Conservation (phyloP, 768 basidiomycete genomes). For the Podaxis sp. region DNA sequence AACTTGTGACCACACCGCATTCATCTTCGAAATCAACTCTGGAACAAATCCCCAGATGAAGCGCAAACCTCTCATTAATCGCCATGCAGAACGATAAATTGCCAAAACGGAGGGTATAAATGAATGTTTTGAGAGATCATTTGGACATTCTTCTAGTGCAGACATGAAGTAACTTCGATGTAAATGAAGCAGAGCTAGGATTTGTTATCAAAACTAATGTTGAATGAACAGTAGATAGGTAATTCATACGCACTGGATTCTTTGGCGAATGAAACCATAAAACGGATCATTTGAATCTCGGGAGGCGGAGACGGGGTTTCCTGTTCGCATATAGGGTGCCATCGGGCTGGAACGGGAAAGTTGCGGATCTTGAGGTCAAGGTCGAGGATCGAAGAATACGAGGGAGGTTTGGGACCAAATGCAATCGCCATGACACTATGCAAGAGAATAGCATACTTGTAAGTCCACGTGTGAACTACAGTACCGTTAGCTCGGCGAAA, state of each 20-base stretch:
- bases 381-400: constrained; percentile 52
- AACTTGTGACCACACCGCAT: constrained; percentile 63
- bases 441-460: constrained; percentile 52
- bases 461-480: constrained; percentile 56
- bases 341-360: constrained; percentile 48
- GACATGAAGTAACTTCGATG: constrained; percentile 70
- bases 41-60: constrained; percentile 42
- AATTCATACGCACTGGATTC: constrained; percentile 42
- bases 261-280: constrained; percentile 44
- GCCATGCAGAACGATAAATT: constrained; percentile 71
- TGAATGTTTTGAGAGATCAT: constrained; percentile 57
- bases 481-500: constrained; percentile 1
- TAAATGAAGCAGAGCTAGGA: constrained; percentile 57
- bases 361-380: constrained; percentile 64
- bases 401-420: constrained; percentile 51
- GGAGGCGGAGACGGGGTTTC: constrained; percentile 20
- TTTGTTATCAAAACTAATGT: neutral
- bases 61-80: constrained; percentile 52
- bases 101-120: constrained; percentile 73
- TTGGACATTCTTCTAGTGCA: constrained; percentile 58
- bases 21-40: constrained; percentile 43
- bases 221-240: neutral
- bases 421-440: constrained; percentile 50
- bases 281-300: constrained; percentile 39
- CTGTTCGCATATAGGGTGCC: constrained; percentile 38